Evolutionary conservation across 139 green algal genomes (phyloP).

Genomic region (Chlorella vulgaris): DNA sequence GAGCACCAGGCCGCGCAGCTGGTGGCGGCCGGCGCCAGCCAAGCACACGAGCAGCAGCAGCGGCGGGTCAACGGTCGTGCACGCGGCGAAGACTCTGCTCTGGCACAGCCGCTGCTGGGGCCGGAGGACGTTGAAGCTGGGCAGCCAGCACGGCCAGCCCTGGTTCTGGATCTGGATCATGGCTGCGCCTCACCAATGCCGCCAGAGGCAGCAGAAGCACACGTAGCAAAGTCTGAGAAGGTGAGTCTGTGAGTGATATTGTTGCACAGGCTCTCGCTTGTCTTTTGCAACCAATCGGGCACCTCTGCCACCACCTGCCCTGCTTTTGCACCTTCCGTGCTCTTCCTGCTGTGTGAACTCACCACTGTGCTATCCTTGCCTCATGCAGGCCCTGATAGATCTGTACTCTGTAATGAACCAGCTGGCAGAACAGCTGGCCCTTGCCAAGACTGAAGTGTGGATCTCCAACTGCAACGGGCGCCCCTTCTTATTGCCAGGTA

Average conservation of each 20-base stretch:
- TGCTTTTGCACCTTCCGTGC: background rate
- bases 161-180: too few species aligned
- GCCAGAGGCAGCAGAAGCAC: too few species aligned
- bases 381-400: slow-evolving; percentile 2
- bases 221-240: too few species aligned
- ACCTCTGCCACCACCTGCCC: too few species aligned
- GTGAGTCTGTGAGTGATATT: too few species aligned
- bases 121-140: too few species aligned
- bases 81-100: background rate
- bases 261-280: too few species aligned
- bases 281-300: too few species aligned
- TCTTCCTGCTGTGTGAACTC: background rate
- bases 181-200: too few species aligned
- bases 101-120: background rate
- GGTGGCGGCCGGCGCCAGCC: background rate
- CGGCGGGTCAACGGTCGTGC: background rate
- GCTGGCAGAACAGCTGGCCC: background rate
- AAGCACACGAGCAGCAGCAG: background rate
- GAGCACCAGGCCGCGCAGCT: background rate
- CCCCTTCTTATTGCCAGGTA: slow-evolving; percentile 25
- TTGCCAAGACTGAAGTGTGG: slow-evolving; percentile 12
- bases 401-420: background rate
- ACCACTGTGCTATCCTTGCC: background rate
- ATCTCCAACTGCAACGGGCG: slow-evolving; percentile 1
- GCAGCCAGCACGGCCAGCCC: too few species aligned